Evolutionary conservation across 352 stramenopile species (phyloP).

Genomic region (Pythium pectinolyticum): DNA sequence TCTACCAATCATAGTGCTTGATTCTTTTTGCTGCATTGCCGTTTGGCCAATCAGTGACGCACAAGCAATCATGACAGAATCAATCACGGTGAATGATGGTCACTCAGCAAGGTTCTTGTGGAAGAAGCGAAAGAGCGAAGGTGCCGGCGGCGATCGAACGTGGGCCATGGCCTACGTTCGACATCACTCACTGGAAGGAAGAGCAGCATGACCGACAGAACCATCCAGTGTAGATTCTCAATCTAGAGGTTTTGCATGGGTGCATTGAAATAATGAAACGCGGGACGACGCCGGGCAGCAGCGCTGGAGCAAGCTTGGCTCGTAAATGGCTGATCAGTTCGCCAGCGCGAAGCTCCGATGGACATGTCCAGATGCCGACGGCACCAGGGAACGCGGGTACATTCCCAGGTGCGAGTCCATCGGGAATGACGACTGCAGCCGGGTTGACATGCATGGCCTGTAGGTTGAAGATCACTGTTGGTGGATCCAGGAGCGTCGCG

Average conservation of each 20-base stretch:
- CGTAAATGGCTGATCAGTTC: constrained; percentile 34
- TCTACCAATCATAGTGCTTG: constrained; percentile 7
- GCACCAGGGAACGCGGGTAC: constrained; percentile 32
- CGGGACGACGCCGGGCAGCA: constrained; percentile 28
- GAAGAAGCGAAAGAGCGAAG: neutral
- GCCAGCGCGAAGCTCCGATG: constrained; percentile 32
- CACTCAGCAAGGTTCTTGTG: constrained; percentile 11
- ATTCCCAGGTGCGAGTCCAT: constrained; percentile 31
- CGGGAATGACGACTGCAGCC: constrained; percentile 30
- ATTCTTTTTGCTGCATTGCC: neutral
- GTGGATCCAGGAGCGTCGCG: constrained; percentile 35
- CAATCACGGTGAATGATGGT: constrained; percentile 12
- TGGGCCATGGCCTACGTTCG: too few species aligned
- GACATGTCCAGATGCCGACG: constrained; percentile 35
- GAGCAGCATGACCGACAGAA: too few species aligned
- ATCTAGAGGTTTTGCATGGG: constrained; percentile 35
- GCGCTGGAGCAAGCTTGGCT: constrained; percentile 27
- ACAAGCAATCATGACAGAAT: constrained; percentile 2
- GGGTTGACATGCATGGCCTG: constrained; percentile 31
- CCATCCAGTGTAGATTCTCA: too few species aligned
- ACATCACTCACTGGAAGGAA: too few species aligned
- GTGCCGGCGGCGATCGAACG: too few species aligned
- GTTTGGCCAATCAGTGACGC: constrained; percentile 23
- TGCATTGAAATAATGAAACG: constrained; percentile 35
- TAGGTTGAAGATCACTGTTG: constrained; percentile 36